Conservation (phyloP, 345 rosid species). For the Luvunga scandens region DNA sequence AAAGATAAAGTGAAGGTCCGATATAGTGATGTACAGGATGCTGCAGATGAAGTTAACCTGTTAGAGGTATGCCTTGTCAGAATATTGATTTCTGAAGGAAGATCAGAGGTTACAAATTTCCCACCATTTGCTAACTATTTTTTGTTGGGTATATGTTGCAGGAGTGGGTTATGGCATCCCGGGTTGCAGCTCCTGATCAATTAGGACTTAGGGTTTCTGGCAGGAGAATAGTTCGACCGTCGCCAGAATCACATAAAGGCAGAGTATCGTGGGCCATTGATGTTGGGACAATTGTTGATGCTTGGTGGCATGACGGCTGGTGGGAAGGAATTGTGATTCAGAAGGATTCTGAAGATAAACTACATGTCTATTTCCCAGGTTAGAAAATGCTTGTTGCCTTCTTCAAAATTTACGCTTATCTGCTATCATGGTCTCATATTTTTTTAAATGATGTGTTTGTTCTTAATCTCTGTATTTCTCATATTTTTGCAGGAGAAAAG, state of each 20-base stretch:
- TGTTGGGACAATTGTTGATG: slow-evolving; percentile 73
- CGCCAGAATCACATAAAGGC: slow-evolving; percentile 14
- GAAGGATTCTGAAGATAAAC: slow-evolving; percentile 48
- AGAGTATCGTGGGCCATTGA: slow-evolving; percentile 21
- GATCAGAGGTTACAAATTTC: not conserved
- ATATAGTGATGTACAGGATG: slow-evolving; percentile 67
- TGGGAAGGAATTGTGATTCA: slow-evolving; percentile 77
- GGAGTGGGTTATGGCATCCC: slow-evolving; percentile 77
- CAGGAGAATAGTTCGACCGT: slow-evolving; percentile 56
- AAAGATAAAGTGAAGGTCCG: slow-evolving; percentile 78
- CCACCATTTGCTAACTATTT: not conserved
- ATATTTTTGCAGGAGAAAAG: slow-evolving; percentile 55
- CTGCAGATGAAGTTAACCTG: slow-evolving; percentile 58
- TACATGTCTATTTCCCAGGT: slow-evolving; percentile 76
- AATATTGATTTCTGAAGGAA: not conserved
- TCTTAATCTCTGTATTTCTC: not conserved
- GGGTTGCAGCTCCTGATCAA: slow-evolving; percentile 50
- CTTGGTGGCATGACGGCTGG: slow-evolving; percentile 87
- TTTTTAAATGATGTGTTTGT: not conserved
- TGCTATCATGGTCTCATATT: not conserved
- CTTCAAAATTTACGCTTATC: not conserved
- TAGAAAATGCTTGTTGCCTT: slow-evolving; percentile 15
- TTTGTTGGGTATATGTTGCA: slow-evolving; percentile 19
- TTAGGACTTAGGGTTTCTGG: slow-evolving; percentile 49
- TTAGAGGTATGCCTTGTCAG: slow-evolving; percentile 45